Conservation (phyloP, 169 alveolate genomes). For the Eimeria tenella region DNA sequence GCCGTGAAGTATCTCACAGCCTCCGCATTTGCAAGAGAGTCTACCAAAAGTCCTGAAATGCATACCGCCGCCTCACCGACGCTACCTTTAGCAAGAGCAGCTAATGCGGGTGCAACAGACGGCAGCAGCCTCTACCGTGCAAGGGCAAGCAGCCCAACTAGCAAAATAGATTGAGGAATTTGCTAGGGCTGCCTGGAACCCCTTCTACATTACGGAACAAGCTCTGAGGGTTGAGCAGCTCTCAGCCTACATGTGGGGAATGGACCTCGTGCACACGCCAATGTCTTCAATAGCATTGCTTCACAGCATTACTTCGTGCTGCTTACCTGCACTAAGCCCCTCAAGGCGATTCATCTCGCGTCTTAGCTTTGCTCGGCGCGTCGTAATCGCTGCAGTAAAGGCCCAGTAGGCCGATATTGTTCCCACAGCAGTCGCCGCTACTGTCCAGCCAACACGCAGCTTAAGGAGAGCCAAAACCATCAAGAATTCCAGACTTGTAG, state of each 20-base stretch:
- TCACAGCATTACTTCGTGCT: no score
- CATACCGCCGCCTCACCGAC: not conserved
- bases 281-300: no score
- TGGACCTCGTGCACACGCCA: no score
- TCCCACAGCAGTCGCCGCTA: slow-evolving; percentile 81
- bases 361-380: slow-evolving; percentile 81
- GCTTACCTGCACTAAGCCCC: slow-evolving; percentile 80
- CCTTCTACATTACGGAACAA: no score
- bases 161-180: no score
- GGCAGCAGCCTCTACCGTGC: no score
- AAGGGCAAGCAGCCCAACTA: no score
- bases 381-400: slow-evolving; percentile 83
- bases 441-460: slow-evolving; percentile 82
- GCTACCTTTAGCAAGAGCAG: no score
- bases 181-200: no score
- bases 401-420: slow-evolving; percentile 84
- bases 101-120: no score
- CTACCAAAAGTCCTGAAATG: slow-evolving; percentile 81
- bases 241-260: no score
- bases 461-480: slow-evolving; percentile 80
- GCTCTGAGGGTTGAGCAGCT: no score
- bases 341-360: slow-evolving; percentile 82
- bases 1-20: slow-evolving; percentile 80
- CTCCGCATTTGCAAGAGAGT: slow-evolving; percentile 85
- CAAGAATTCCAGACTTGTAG: slow-evolving; percentile 83